These are phyloP conservation scores for Fusarium nygamai DNA, from an alignment of 2,329 filamentous ascomycete genomes.

Conservation along the genomic window DNA sequence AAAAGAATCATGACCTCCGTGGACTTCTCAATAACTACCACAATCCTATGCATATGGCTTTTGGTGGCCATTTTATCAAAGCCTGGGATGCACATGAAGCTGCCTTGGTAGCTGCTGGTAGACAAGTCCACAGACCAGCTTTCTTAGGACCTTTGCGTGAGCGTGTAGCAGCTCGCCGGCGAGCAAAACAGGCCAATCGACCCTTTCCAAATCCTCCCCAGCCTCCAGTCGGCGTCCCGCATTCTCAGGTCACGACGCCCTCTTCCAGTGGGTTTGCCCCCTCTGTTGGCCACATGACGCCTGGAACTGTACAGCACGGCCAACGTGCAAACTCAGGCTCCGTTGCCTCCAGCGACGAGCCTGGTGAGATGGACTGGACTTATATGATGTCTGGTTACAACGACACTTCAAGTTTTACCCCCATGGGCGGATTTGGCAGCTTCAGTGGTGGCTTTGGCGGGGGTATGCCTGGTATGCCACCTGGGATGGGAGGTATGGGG, in stretches of 20 bases:
- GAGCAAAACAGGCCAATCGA: conserved; percentile 44
- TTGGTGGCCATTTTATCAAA: conserved; percentile 67
- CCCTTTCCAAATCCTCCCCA: conserved; percentile 34
- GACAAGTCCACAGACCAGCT: conserved; percentile 53
- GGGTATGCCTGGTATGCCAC: conserved; percentile 34
- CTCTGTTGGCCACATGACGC: conserved; percentile 37
- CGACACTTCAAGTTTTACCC: conserved; percentile 46
- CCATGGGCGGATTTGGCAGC: conserved; percentile 43
- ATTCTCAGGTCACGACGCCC: conserved; percentile 30
- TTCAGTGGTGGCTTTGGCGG: conserved; percentile 42
- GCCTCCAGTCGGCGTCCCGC: conserved; percentile 42
- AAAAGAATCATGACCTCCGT: conserved; percentile 63
- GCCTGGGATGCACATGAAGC: conserved; percentile 69
- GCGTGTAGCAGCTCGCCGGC: conserved; percentile 50
- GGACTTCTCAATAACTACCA: conserved; percentile 60
- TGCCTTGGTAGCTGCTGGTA: conserved; percentile 57
- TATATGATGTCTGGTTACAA: conserved; percentile 57
- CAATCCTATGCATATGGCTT: conserved; percentile 67
- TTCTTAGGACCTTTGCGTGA: conserved; percentile 61
- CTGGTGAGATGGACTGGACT: conserved; percentile 59
- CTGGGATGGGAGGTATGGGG: conserved; percentile 31
- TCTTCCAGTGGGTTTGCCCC: conserved; percentile 48
- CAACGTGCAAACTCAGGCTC: conserved; percentile 28
- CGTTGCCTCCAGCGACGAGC: conserved; percentile 43
- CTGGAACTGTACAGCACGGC: conserved; percentile 9